Evolutionary conservation across 2,329 filamentous ascomycete species (phyloP), one percentile per base, ranked within the genome.

Genomic region (Diatrype stigma): DNA sequence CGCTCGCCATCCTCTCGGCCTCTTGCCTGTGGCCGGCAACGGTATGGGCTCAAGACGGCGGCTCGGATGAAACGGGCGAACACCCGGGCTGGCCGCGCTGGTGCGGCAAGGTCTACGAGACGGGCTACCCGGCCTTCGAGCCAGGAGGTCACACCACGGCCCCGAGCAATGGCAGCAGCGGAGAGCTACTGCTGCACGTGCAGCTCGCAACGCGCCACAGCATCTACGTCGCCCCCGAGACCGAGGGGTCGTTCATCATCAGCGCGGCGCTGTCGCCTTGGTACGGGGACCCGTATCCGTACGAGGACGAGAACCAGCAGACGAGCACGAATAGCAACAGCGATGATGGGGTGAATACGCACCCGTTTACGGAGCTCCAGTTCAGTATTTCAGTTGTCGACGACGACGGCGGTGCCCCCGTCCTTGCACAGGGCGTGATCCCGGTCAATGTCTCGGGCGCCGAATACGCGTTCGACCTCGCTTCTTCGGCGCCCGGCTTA

Each of bases 91-190:
- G 70, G 73, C 69, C 69, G 12, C 63, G 73, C 42, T 76, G 73
- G 74, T 77, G 74, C 51, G 74, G 74, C 17, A 77, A 76, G 49
- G 73, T 70, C 4, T 76, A 77, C 55, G 55, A 75, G 55, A 53
- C 69, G 6, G 70, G 71, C 63, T 76, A 62, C 50, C 69, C 71
- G 1, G 69, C 67, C 46, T 77, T 75, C 51, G 67, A 75, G 30
- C 74, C 74, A 0, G 74, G 74, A 50, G 74, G 74, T 4, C 67
- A 74, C 57, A 71, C 69, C 0, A 56, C 66, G 11, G 67, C 68
- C 52, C 74, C 66, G 11, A 66, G 68, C 52, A 73, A 74, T 12
- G 34, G 6, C 12, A 16, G 6, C 34, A 16, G 0, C 50, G 61
- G 53, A 57, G 23, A 22, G 65, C 50, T 54, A 66, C 68, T 71